phyloP scores from a whole-genome alignment of 2,329 filamentous ascomycete species.

The Mycogone perniciosa region DNA sequence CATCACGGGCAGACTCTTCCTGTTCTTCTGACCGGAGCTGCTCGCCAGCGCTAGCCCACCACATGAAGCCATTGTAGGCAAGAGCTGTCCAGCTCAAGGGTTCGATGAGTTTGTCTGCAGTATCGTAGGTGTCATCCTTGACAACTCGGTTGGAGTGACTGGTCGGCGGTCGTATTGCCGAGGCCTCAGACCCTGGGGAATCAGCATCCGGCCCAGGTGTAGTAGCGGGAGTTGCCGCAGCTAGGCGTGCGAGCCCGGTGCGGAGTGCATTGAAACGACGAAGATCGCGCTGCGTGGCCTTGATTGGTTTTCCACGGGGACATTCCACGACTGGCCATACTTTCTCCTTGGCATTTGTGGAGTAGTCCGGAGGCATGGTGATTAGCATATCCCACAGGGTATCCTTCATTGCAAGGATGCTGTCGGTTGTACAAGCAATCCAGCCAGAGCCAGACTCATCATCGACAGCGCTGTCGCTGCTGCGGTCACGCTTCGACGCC shows the following conservation, averaged over 20 bases:
- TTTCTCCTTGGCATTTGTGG: conserved; percentile 51
- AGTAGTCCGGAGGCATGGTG: conserved; percentile 63
- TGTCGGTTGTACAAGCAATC: conserved; percentile 95
- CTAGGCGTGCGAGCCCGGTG: conserved; percentile 51
- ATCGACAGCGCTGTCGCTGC: conserved; percentile 31
- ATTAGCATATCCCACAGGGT: conserved; percentile 86
- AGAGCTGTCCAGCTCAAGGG: conserved; percentile 64
- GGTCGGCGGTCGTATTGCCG: conserved; percentile 21
- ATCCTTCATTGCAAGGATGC: conserved; percentile 79
- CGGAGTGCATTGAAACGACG: conserved; percentile 69
- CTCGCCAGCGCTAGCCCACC: conserved; percentile 83
- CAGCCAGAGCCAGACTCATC: conserved; percentile 59
- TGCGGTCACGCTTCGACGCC: conserved; percentile 33
- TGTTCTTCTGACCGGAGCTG: conserved; percentile 55
- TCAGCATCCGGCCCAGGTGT: conserved; percentile 22
- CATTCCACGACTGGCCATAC: conserved; percentile 72
- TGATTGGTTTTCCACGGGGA: conserved; percentile 58
- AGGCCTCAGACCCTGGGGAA: conserved; percentile 23
- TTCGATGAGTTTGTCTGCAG: conserved; percentile 52
- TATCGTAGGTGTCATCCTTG: conserved; percentile 39
- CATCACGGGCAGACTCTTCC: conserved; percentile 51
- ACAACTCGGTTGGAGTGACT: conserved; percentile 22
- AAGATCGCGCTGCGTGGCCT: conserved; percentile 85
- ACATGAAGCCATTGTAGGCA: conserved; percentile 79
- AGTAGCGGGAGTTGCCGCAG: conserved; percentile 17